A percentile compares a stretch with the other conserved stretches of the same genome.
Conservation (phyloP, 305 asterid genomes). For the Fraxinus baroniana region DNA sequence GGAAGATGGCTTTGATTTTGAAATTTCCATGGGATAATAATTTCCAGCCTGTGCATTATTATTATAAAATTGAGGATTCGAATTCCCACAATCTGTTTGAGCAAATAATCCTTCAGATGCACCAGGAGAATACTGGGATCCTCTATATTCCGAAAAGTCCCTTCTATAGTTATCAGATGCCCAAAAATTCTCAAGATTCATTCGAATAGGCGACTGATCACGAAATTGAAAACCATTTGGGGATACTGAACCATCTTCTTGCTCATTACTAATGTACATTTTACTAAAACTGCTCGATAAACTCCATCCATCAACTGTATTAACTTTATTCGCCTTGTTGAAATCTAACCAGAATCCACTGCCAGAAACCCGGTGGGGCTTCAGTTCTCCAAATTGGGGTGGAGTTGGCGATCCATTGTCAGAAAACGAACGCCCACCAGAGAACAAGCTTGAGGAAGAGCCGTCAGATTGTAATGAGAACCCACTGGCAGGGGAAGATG, state of each 20-base stretch:
- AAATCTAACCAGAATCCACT: slow-evolving; percentile 36
- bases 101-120: slow-evolving; percentile 29
- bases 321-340: slow-evolving; percentile 24
- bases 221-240: slow-evolving; percentile 30
- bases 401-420: slow-evolving; percentile 52
- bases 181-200: slow-evolving; percentile 31
- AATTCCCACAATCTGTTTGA: slow-evolving; percentile 31
- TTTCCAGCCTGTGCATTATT: slow-evolving; percentile 27
- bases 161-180: slow-evolving; percentile 24
- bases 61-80: slow-evolving; percentile 31
- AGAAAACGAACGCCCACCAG: slow-evolving; percentile 47
- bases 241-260: slow-evolving; percentile 27
- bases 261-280: slow-evolving; percentile 49
- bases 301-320: slow-evolving; percentile 35
- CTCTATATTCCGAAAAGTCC: slow-evolving; percentile 31
- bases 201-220: slow-evolving; percentile 25
- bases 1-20: slow-evolving; percentile 26
- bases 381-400: slow-evolving; percentile 47
- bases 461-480: slow-evolving; percentile 54
- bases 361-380: slow-evolving; percentile 33
- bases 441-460: slow-evolving; percentile 63
- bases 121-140: slow-evolving; percentile 32
- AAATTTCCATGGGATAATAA: slow-evolving; percentile 38
- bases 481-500: slow-evolving; percentile 62
- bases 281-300: slow-evolving; percentile 44